These are phyloP conservation scores for Malus hybrid DNA, from an alignment of 331 rosid species.

Conservation along the genomic window DNA sequence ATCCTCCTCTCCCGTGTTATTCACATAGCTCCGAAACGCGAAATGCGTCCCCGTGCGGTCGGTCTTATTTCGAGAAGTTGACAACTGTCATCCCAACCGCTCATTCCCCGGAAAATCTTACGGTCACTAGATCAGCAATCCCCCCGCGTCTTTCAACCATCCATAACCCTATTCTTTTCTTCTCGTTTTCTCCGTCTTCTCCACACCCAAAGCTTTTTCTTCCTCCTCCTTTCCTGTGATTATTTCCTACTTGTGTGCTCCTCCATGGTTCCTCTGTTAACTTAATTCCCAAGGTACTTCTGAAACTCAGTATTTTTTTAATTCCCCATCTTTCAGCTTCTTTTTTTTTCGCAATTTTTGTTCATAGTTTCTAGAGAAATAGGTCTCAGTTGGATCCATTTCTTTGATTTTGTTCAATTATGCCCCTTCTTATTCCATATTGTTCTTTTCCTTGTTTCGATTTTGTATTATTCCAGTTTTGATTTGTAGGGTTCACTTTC, in stretches of 20 bases:
- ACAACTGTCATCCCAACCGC: not conserved
- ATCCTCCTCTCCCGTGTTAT: too few relatives aligned
- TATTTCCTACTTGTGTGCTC: not conserved
- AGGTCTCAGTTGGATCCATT: not conserved
- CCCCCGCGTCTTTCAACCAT: not conserved
- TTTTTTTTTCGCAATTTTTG: not conserved
- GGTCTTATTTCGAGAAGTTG: not conserved
- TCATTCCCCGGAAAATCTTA: not conserved
- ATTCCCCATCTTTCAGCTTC: not conserved
- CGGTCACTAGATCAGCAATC: not conserved
- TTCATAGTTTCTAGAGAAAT: not conserved
- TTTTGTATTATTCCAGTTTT: not conserved
- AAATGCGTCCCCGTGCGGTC: not conserved
- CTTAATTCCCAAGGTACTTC: not conserved
- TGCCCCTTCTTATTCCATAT: not conserved
- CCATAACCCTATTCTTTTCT: not conserved
- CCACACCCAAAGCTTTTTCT: not conserved
- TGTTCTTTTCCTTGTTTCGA: not conserved
- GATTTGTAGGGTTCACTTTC: slow-evolving; percentile 1
- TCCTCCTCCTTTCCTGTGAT: not conserved
- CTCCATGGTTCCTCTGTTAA: too few relatives aligned
- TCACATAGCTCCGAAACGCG: too few relatives aligned
- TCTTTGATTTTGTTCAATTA: not conserved
- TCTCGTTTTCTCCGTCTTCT: not conserved
- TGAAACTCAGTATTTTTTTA: not conserved